Base-by-base conservation (phyloP, 768 basidiomycete species). In the Lactifluus rugatus region DNA sequence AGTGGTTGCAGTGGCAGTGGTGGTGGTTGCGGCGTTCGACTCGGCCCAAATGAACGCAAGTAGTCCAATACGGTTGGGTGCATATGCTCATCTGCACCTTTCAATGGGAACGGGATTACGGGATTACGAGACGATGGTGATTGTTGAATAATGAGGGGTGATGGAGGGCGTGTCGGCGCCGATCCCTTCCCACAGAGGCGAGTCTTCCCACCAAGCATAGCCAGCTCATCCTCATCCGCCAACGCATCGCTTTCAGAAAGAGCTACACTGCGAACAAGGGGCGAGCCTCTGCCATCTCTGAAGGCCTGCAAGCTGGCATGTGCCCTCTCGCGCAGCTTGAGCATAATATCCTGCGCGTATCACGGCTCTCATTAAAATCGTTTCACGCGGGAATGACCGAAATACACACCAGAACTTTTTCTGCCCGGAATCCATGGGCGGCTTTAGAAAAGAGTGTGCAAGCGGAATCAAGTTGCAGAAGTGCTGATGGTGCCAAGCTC, bases 41-140 rank as follows among this genome's bases (percentile, higher is more conserved):
- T 19, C 16, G 72, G 70, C 0, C 65, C 71, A 67, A 89, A 89
- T 7, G 86, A 82, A 46, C 77, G 76, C 55, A 89, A 70, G 65
- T 89, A 89, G 59, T 84, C 83, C 53, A 82, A 73, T 2, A 89
- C 78, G n/a, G 70, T 80, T 8, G 82, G 81, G 61, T 87, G 80
- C 19, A 84, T 74, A 21, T 76, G 74, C 25, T 77, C 73, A 53
- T 76, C 77, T 49, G 74, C 68, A 14, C 75, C 75, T 4, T 78
- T 75, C 41, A 89, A 67, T 2, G 85, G 85, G 5, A 89, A 72
- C 17, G 87, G 87, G 9, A 89, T 82, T 25, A 88, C 76, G 2
- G 87, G 87, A 63, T 87, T 83, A 48, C 76, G 77, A 10, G 85
- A 82, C n/a, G 74, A 79, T 8, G 87, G 87, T 8, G 87, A 89